Base-by-base conservation (phyloP, 139 green algal genomes). In the Chlorella sorokiniana region DNA sequence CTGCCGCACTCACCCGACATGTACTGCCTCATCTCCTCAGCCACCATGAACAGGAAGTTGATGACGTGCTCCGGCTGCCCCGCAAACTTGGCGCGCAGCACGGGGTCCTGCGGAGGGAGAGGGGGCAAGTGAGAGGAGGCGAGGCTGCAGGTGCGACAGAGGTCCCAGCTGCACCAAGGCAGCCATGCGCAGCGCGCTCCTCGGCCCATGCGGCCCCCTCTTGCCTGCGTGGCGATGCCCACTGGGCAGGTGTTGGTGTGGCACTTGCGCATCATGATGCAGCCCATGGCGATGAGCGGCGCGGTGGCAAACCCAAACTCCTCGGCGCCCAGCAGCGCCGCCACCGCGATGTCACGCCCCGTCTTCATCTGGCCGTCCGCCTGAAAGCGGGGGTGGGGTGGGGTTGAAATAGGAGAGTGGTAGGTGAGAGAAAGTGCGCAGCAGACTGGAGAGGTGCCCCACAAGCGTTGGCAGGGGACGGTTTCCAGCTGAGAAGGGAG, bases 161-260 rank as follows among this genome's bases (percentile, higher is more conserved):
- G 62, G 29, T 40, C 27, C 25, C 29, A 22, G 35, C 3, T n/a
- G 35, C 11, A 72, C 18, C 56, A 65, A 22, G 18, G 18, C 16
- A 65, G 56, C 18, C 56, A 65, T 33, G 56, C 56, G 16, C n/a
- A n/a, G n/a, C n/a, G n/a, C n/a, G n/a, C n/a, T n/a, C n/a, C n/a
- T n/a, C 48, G 16, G 48, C 56, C 29, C 56, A 65, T n/a, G 22
- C 18, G 10, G 56, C 56, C 56, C 56, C 29, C 56, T n/a, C 78
- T 25, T 56, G 85, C 87, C 77, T 94, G 94, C 1, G 94, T 98
- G 68, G 94, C 94, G 41, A 98, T 93, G 79, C 95, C 95, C n/a
- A 98, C 95, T 35, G 95, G 96, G 90, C 96, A 99, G 8, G 93
- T 97, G 91, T 99, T 99, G 79, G 94, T 98, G 90, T 99, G 96